Conservation (phyloP, 108 stramenopile genomes). For the Ochromonas danica region DNA sequence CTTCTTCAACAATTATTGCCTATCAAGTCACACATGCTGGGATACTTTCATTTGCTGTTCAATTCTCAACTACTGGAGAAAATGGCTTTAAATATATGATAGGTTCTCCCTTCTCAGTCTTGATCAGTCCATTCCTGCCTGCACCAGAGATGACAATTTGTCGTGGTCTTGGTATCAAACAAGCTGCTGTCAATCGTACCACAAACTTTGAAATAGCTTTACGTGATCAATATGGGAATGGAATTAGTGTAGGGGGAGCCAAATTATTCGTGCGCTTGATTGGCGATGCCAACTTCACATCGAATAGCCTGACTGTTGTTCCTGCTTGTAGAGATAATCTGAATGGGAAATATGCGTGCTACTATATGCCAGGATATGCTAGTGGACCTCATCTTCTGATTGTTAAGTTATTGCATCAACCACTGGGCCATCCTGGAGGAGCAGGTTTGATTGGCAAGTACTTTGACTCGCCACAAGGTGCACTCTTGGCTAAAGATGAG, state of each 20-base stretch:
- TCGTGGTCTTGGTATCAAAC: slow-evolving; percentile 11
- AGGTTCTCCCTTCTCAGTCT: background rate
- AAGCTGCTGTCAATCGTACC: background rate
- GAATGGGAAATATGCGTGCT: background rate
- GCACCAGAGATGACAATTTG: background rate
- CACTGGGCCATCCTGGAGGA: background rate
- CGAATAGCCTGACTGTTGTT: background rate
- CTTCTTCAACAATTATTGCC: background rate
- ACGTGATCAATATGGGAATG: background rate
- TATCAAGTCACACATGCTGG: background rate
- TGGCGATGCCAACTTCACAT: background rate
- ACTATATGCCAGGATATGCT: background rate
- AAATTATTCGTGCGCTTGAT: background rate
- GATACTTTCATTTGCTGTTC: too few species aligned
- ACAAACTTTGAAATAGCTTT: background rate
- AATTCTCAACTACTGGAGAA: too few species aligned
- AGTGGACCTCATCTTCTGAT: background rate
- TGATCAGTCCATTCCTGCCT: background rate
- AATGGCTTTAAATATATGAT: background rate
- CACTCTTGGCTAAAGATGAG: background rate
- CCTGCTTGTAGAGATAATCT: background rate
- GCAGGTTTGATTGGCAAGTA: background rate
- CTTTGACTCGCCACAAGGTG: background rate
- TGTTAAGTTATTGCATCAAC: background rate
- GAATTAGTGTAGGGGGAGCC: background rate